Conservation (phyloP, 2,329 filamentous ascomycete species). For the Ophiocordyceps robertsii region DNA sequence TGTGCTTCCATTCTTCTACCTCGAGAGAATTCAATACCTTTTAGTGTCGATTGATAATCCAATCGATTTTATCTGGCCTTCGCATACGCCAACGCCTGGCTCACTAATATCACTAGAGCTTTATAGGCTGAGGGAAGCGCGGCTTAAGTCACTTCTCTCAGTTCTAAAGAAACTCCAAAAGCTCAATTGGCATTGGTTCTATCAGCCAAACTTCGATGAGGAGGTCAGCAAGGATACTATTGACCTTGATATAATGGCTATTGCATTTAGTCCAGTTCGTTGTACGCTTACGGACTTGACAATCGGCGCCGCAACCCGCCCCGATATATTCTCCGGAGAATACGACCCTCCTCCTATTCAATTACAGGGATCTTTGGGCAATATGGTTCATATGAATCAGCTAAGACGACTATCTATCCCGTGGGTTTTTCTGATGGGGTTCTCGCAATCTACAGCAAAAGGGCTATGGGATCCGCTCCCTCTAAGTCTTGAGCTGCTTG, state of each 20-base stretch:
- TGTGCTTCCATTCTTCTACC: slow-evolving; percentile 3
- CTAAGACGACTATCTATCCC: background rate
- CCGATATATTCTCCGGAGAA: background rate
- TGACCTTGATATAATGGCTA: slow-evolving; percentile 4
- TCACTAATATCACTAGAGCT: slow-evolving; percentile 2
- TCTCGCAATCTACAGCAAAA: background rate
- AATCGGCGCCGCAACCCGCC: background rate
- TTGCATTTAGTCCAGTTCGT: background rate
- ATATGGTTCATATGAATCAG: background rate
- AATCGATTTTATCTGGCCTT: slow-evolving; percentile 2
- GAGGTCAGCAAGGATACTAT: background rate
- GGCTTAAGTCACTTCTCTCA: slow-evolving; percentile 2
- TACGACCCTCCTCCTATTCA: background rate
- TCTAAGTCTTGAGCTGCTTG: background rate
- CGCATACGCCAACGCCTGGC: background rate
- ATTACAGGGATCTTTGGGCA: background rate
- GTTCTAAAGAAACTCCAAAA: background rate
- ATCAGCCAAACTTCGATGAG: slow-evolving; percentile 1
- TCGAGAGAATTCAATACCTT: slow-evolving; percentile 1
- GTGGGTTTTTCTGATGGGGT: slow-evolving; percentile 1
- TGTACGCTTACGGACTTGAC: background rate
- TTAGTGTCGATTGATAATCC: slow-evolving; percentile 5
- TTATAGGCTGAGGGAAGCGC: slow-evolving; percentile 3
- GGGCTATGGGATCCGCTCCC: background rate
- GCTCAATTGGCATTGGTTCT: slow-evolving; percentile 4